Base-by-base conservation (phyloP, 148 eudicot species). In the Chenopodium album region DNA sequence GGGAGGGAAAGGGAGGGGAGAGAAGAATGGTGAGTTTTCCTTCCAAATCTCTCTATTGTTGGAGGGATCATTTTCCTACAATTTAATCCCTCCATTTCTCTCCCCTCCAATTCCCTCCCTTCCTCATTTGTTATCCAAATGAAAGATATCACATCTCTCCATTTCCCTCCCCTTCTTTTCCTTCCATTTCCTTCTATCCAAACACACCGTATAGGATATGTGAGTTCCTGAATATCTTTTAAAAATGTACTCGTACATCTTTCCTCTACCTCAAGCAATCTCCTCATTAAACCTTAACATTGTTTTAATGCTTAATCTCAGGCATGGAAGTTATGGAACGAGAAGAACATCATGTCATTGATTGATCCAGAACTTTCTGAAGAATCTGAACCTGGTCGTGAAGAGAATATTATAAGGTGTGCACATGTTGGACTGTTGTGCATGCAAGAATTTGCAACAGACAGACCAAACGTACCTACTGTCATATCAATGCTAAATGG, bases 371-470 rank as follows among this genome's bases (percentile, higher is more conserved):
- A 16, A 9, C 48, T 82, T 44, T 23, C 13, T 9, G 16, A 69
- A 11, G 60, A 68, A 26, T 37, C 72, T 78, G 71, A 74, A 48
- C 22, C 34, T 76, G 19, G 19, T 13, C 17, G 63, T 28, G 83
- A 79, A 68, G 50, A 46, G 29, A 78, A 86, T 5, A 79, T 82
- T 52, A 71, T 63, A 73, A 85, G 82, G 72, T 87, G 87, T 75
- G 60, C 80, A 78, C 81, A 84, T 16, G 71, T 88, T 26, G 90
- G 86, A 47, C 75, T 88, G 28, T n/a, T 88, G 64, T 83, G 90
- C 44, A 85, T 88, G 59, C 90, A 85, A 79, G 86, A 85, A 41
- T 73, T 68, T 11, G 87, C 87, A 31, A 82, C 60, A 22, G 82
- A 85, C 71, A 77, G 89, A 80, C 87, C 87, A 77, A 60, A 76